Evolutionary conservation across 2,329 filamentous ascomycete genomes (phyloP).

Genomic region (Penicillium aurantiogriseum): DNA sequence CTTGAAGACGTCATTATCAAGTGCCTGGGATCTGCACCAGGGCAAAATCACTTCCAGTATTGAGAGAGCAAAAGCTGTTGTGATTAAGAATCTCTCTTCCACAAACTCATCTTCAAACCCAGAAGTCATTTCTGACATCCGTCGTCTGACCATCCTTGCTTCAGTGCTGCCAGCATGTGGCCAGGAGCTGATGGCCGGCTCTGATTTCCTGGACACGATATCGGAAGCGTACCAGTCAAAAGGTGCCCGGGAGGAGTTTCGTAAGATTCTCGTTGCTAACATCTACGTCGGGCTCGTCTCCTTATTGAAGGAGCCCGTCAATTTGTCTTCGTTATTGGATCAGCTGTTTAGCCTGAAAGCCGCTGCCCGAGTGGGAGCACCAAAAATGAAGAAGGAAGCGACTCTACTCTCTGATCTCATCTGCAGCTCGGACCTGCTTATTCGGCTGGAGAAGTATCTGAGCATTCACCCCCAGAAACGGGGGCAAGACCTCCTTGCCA

Average conservation of each 20-base stretch:
- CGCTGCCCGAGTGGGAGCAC: constrained; percentile 62
- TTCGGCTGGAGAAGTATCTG: constrained; percentile 40
- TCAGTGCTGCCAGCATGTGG: constrained; percentile 47
- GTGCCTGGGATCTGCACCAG: constrained; percentile 45
- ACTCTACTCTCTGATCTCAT: constrained; percentile 80
- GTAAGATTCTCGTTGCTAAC: constrained; percentile 68
- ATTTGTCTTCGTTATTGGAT: constrained; percentile 74
- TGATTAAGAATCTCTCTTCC: constrained; percentile 33
- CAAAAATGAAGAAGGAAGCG: constrained; percentile 38
- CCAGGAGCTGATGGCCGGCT: constrained; percentile 72
- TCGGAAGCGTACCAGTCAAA: constrained; percentile 49
- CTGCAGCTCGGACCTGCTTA: constrained; percentile 72
- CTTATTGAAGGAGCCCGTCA: constrained; percentile 65
- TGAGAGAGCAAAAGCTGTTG: constrained; percentile 36
- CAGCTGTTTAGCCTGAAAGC: constrained; percentile 78
- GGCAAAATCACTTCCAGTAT: constrained; percentile 36
- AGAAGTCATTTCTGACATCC: constrained; percentile 30
- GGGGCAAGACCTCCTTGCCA: constrained; percentile 41
- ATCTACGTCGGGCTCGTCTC: constrained; percentile 73
- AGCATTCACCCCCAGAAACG: constrained; percentile 39
- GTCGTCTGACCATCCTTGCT: constrained; percentile 40
- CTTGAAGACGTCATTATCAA: constrained; percentile 52
- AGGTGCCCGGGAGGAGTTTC: constrained; percentile 57
- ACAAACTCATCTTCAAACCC: constrained; percentile 12
- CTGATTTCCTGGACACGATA: constrained; percentile 81